A percentile compares a stretch with the other conserved stretches of the same genome.
Conservation (phyloP, 2,329 filamentous ascomycete genomes). For the Ophiocordyceps camponoti-leonardi region DNA sequence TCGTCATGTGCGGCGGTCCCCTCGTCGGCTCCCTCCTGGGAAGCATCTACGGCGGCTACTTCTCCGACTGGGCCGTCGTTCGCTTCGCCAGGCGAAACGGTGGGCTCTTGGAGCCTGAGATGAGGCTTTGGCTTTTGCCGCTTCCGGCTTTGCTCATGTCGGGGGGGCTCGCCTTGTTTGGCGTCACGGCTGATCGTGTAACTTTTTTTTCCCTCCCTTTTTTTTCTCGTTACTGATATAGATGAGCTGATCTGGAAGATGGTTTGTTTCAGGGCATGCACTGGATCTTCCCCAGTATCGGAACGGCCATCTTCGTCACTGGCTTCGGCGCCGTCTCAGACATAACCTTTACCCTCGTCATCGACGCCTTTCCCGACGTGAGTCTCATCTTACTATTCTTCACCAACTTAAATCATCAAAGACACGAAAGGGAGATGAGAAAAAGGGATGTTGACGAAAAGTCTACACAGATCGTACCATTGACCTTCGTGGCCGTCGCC, state of each 20-base stretch:
- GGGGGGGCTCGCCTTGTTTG: constrained; percentile 21
- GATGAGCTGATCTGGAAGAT: neutral
- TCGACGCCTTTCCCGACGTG: constrained; percentile 15
- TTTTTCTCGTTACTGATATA: no score
- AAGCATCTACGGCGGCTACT: constrained; percentile 18
- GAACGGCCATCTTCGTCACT: constrained; percentile 18
- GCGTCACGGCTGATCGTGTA: constrained; percentile 16
- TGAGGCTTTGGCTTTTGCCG: constrained; percentile 17
- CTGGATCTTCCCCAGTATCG: constrained; percentile 21
- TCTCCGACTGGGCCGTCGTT: constrained; percentile 20
- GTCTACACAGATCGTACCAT: constrained; percentile 1
- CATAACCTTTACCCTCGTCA: constrained; percentile 16
- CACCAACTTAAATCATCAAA: neutral
- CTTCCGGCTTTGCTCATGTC: constrained; percentile 15
- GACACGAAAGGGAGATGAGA: neutral
- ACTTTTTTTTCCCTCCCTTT: constrained; percentile 1
- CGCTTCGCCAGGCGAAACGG: constrained; percentile 18
- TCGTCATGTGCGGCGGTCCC: constrained; percentile 10
- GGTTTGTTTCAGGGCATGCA: constrained; percentile 19
- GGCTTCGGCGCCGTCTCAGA: constrained; percentile 20
- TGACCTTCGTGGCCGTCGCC: constrained; percentile 14
- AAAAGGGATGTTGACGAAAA: neutral
- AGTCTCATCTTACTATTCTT: no score
- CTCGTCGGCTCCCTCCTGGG: constrained; percentile 22
- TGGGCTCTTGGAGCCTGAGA: constrained; percentile 26